Evolutionary conservation across 352 stramenopile species (phyloP), one percentile per base, ranked within the genome.

Genomic region (Nothophytophthora sp.): DNA sequence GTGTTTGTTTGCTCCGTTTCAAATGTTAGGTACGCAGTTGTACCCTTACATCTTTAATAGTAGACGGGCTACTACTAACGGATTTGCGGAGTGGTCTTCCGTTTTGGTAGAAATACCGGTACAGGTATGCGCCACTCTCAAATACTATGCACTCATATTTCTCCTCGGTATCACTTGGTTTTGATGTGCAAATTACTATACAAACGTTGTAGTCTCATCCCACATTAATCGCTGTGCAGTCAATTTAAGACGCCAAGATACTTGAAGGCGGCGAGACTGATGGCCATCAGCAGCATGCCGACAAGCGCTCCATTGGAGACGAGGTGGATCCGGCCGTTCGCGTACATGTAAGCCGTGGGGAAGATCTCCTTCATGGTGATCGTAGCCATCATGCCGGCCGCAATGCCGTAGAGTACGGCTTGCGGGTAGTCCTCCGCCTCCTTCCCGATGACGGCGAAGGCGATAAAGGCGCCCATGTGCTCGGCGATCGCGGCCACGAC

Each of bases 371-470:
- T 90, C 47, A 96, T 66, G 34, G 79, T 86, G 62, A 97, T 96
- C 2, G 87, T 87, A 1, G 97, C 69, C 94, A 99, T 98, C 81
- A 99, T 98, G 29, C 95, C 95, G 8, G 75, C 76, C 22, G 97
- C 90, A 11, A 98, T 27, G 13, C 90, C 92, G 63, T 98, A 98
- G 16, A 99, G 56, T 0, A 87, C 55, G 1, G 68, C 95, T 65
- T 96, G 96, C 16, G 63, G 36, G 8, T 67, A 56, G 13, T 61
- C 12, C 4, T 49, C 33, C 11, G 33, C 43, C 15, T 77, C 72
- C 60, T 93, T 85, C 9, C 65, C 68, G 3, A 67, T 22, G 42
- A 86, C 73, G 5, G 63, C 74, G 34, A 98, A 67, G 19, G 96
- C 58, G 4, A 87, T 58, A 72, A 86, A 97, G 1, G 87, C 95